Evolutionary conservation across 306 rosid genomes (phyloP).

Genomic region (Lathyrus oleraceus): DNA sequence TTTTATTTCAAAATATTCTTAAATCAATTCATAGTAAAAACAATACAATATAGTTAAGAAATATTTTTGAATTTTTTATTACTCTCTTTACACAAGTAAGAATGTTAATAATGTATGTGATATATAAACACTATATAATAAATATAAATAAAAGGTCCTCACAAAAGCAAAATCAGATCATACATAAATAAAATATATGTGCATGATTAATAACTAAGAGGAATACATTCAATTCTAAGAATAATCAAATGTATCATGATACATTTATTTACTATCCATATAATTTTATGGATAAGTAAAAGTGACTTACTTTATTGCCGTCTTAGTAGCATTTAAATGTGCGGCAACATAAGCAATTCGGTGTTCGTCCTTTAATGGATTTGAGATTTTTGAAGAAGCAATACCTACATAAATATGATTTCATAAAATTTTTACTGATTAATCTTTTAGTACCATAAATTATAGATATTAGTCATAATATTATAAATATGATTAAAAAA

Average conservation of each 20-base stretch:
- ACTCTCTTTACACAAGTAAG: not conserved
- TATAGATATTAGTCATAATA: too few species aligned
- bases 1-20: not conserved
- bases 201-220: not conserved
- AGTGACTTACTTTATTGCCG: conserved; percentile 9
- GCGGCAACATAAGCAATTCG: too few species aligned
- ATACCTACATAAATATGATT: too few species aligned
- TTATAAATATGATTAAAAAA: too few species aligned
- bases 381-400: too few species aligned
- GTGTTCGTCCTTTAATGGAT: too few species aligned
- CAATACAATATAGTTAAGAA: not conserved
- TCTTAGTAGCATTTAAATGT: not conserved
- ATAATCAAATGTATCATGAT: not conserved
- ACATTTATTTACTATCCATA: not conserved
- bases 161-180: too few species aligned
- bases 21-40: not conserved
- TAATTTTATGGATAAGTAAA: too few species aligned
- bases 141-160: not conserved
- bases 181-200: not conserved
- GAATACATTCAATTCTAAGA: not conserved
- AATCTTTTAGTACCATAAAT: too few species aligned
- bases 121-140: not conserved
- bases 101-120: not conserved
- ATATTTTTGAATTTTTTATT: not conserved
- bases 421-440: too few species aligned